Evolutionary conservation across 202 grass and related monocot species (phyloP), one percentile per base, ranked within the genome.

Genomic region (Brachypodium distachyon): DNA sequence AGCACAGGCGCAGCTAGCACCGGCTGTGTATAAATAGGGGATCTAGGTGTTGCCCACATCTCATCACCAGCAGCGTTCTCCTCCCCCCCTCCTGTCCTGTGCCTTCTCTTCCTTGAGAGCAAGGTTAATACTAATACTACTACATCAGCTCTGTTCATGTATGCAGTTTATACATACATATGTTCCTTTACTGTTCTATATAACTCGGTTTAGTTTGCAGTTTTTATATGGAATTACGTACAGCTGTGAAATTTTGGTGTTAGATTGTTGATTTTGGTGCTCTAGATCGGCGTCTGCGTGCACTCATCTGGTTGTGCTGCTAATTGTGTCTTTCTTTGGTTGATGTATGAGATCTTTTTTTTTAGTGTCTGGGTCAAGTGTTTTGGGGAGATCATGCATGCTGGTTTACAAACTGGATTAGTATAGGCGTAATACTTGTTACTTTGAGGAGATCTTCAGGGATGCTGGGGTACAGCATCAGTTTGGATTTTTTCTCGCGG

Each of bases 11-110:
- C n/a, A n/a, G 37, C 72, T 18, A 53, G 32, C 48, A 1, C 32
- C 13, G 34, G 13, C 41, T 41, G 65, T 47, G 65, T 48, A 84
- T 81, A 89, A 85, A 82, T 76, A 18, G 72, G 71, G 59, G 70
- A 40, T 29, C 46, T 48, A 73, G 82, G 43, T 46, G 72, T 37
- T 51, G 36, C 50, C 32, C 12, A 38, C 49, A 19, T 55, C 43
- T 33, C 38, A 69, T 61, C 76, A 36, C 32, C 31, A 44, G 25
- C 40, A n/a, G 65, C 67, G 26, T n/a, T n/a, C n/a, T 18, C 49
- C 50, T 5, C 29, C 44, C 46, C 85, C 42, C 14, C 74, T 50
- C 72, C 18, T 36, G 16, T n/a, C n/a, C 7, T 10, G 21, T 59
- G 32, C 76, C 18, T 27, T 28, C 27, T 52, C 22, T 48, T 58